Evolutionary conservation across 2,329 filamentous ascomycete species (phyloP), one percentile per base, ranked within the genome.

Genomic region (Pseudogymnoascus sp.): DNA sequence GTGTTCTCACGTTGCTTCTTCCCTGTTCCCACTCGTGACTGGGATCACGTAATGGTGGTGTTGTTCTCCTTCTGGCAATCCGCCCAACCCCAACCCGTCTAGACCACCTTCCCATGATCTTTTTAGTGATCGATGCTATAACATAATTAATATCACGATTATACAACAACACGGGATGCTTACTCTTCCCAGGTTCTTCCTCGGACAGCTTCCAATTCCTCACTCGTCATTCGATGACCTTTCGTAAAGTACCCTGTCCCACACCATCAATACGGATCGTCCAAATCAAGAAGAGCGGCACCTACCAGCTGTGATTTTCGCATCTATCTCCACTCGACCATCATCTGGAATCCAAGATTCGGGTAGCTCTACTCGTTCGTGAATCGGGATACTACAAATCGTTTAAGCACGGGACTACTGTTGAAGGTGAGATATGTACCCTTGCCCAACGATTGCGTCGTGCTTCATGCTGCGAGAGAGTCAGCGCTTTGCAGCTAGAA

Each of bases 321-420:
- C 94, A 75, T 97, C 94, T 72, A 97, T 99, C 76, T 99, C 94
- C n/a, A 97, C 94, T 67, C 93, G 83, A 61, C 92, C 96, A 76
- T 97, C 94, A 66, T 88, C 90, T 11, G 94, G 94, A 69, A 97
- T 97, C 84, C 94, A 86, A 33, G 94, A 89, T 67, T 96, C 91
- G 3, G 93, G 94, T 66, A 97, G 91, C 64, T 95, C 92, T 58
- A 97, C 87, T 64, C 92, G 84, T 77, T 97, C 92, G 70, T 89
- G 82, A 69, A 97, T 97, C 30, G 91, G 90, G 68, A 92, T 92
- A 62, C 84, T 87, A 68, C n/a, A 63, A 41, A 16, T 52, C 42
- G 38, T n/a, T 16, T 55, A 55, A 55, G 49, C 49, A 55, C 49
- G 28, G 49, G 35, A 42, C 58, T 23, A 23, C 38, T n/a, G 30